These are phyloP conservation scores for Alternaria sp. DNA, from an alignment of 2,329 filamentous ascomycete genomes.

Conservation along the genomic window DNA sequence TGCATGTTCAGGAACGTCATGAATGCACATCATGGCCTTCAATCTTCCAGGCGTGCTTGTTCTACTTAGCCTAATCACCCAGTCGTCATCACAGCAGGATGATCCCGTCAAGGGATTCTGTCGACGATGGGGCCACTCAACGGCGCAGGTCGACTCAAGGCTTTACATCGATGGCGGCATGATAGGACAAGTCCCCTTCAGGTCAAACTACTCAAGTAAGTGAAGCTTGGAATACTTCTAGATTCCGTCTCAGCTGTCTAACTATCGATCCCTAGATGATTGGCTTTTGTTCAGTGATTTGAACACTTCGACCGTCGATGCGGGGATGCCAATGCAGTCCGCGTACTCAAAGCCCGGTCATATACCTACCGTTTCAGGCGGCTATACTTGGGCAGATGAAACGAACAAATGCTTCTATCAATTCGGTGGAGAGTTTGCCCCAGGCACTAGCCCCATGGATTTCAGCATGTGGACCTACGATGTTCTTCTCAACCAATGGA, in stretches of 20 bases:
- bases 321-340: slow-evolving; percentile 60
- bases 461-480: slow-evolving; percentile 66
- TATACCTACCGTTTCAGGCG: slow-evolving; percentile 59
- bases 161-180: slow-evolving; percentile 65
- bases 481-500: slow-evolving; percentile 63
- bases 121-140: slow-evolving; percentile 62
- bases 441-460: slow-evolving; percentile 48
- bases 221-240: slow-evolving; percentile 5
- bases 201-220: slow-evolving; percentile 60
- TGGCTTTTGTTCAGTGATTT: slow-evolving; percentile 66
- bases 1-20: slow-evolving; percentile 24
- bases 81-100: slow-evolving; percentile 48
- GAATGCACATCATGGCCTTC: slow-evolving; percentile 41
- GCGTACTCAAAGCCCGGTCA: slow-evolving; percentile 65
- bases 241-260: slow-evolving; percentile 5
- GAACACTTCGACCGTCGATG: slow-evolving; percentile 45
- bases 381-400: slow-evolving; percentile 64
- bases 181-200: slow-evolving; percentile 41
- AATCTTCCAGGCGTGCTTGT: slow-evolving; percentile 33
- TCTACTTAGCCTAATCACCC: slow-evolving; percentile 33
- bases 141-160: slow-evolving; percentile 63
- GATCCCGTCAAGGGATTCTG: slow-evolving; percentile 62
- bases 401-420: slow-evolving; percentile 69
- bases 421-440: slow-evolving; percentile 64
- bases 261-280: slow-evolving; percentile 51